Conservation (phyloP, 352 stramenopile genomes). For the Albugo candida region DNA sequence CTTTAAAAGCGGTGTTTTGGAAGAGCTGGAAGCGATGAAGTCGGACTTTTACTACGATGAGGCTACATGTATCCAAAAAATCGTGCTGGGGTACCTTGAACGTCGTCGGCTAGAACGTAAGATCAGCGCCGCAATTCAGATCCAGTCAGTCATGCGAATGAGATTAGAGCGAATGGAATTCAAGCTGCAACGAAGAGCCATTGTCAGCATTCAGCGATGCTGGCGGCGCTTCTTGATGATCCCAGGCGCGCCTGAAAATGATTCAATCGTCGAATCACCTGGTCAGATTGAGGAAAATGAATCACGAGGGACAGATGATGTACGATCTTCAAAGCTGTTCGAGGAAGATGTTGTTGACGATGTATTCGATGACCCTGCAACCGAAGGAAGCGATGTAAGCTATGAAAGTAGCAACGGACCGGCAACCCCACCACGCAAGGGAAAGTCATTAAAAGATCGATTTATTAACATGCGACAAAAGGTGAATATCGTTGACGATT, state of each 20-base stretch:
- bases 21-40: slow-evolving; percentile 87
- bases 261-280: neutral
- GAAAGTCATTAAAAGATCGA: neutral
- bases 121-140: slow-evolving; percentile 40
- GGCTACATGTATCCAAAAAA: slow-evolving; percentile 68
- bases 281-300: neutral
- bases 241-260: slow-evolving; percentile 3
- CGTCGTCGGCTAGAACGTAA: slow-evolving; percentile 41
- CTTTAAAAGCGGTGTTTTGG: slow-evolving; percentile 90
- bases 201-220: slow-evolving; percentile 48
- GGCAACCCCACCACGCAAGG: neutral
- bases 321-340: neutral
- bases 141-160: slow-evolving; percentile 73
- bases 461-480: neutral
- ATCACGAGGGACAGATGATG: neutral
- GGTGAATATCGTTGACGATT: no score
- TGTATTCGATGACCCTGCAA: neutral
- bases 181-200: slow-evolving; percentile 36
- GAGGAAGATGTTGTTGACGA: no score
- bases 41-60: slow-evolving; percentile 83
- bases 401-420: slow-evolving; percentile 5
- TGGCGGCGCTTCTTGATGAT: slow-evolving; percentile 33
- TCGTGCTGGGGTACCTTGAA: slow-evolving; percentile 64
- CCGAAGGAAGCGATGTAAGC: slow-evolving; percentile 12
- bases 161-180: slow-evolving; percentile 53